Base-by-base conservation (phyloP, 192 early-diverging fungal species). In the Gryganskiella cystojenkinii region DNA sequence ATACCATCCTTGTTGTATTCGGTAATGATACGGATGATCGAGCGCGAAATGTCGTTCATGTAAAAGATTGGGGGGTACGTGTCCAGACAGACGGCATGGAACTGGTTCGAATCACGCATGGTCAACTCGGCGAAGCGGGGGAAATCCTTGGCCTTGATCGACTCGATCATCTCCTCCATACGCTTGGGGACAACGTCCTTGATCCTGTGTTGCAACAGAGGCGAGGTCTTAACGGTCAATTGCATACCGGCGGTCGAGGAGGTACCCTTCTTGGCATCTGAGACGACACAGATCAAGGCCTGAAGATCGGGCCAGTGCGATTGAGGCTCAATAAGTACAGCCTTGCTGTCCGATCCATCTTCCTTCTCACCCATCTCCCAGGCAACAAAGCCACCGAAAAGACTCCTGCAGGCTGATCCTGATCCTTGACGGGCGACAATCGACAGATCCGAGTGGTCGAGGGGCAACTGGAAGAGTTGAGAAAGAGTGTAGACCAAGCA, bases 11-110 rank as follows among this genome's bases (percentile, higher is more conserved):
- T 58, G 79, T 99, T 99, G 88, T 95, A 98, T 27, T 89, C 91
- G 37, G 92, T 91, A 58, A 99, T 84, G 44, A 98, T 80, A 34
- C 80, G 80, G 71, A 97, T 94, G 55, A 99, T 91, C 53, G 90
- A 89, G 50, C 94, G 90, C 53, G 96, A 98, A 27, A 93, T 90
- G 81, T 99, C 96, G 85, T 96, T 99, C 82, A 99, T 81, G 81
- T 99, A 99, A 63, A 96, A 94, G 71, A 99, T 96, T 20, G 98
- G 98, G 33, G 98, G 98, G 82, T 87, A 98, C 10, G 97, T 98
- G 84, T 99, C 98, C n/a, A 98, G 82, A 80, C 97, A 99, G 37
- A 95, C 92, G 35, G 97, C 94, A 80, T 99, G 98, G 92, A 99
- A 99, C 83, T 96, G 95, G 90, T 99, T 99, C 22, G 96, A 98